Percentiles rank a stretch among this genome's conserved stretches.
These are phyloP conservation scores for Lycium ferocissimum DNA, from an alignment of 257 asterid species.

Conservation along the genomic window DNA sequence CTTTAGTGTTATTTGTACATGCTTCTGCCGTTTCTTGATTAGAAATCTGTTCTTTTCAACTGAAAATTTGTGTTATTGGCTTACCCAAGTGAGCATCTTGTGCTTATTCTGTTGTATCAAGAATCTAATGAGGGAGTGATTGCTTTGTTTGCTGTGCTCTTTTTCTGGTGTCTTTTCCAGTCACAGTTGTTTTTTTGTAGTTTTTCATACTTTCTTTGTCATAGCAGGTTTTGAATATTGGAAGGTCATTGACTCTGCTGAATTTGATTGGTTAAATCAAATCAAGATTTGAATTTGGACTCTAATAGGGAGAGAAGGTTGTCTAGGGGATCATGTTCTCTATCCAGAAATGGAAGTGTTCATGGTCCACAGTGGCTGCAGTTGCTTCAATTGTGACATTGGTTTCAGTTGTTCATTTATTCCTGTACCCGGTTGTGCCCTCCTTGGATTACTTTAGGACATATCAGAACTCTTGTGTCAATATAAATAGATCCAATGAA, in stretches of 20 bases:
- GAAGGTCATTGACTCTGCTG: constrained; percentile 31
- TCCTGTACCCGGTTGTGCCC: constrained; percentile 68
- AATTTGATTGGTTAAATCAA: constrained; percentile 4
- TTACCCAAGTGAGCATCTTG: neutral
- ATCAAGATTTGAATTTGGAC: constrained; percentile 26
- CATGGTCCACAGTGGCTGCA: constrained; percentile 76
- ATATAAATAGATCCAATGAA: constrained; percentile 48
- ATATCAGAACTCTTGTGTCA: constrained; percentile 52
- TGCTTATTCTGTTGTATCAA: neutral
- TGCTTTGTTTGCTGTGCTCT: neutral
- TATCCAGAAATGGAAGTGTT: constrained; percentile 81
- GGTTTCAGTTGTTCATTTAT: constrained; percentile 73
- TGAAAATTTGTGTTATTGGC: neutral
- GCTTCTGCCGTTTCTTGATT: neutral
- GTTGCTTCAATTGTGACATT: constrained; percentile 69
- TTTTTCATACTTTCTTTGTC: neutral
- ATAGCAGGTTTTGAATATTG: neutral
- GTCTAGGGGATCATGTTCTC: constrained; percentile 67
- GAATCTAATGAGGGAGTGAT: neutral
- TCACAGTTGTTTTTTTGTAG: neutral
- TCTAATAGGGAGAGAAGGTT: constrained; percentile 28
- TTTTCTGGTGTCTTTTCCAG: neutral
- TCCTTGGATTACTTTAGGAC: constrained; percentile 62
- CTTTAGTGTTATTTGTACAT: neutral
- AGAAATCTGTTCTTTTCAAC: neutral